Evolutionary conservation across 2,329 filamentous ascomycete genomes (phyloP).

Genomic region (Fusarium virguliforme): DNA sequence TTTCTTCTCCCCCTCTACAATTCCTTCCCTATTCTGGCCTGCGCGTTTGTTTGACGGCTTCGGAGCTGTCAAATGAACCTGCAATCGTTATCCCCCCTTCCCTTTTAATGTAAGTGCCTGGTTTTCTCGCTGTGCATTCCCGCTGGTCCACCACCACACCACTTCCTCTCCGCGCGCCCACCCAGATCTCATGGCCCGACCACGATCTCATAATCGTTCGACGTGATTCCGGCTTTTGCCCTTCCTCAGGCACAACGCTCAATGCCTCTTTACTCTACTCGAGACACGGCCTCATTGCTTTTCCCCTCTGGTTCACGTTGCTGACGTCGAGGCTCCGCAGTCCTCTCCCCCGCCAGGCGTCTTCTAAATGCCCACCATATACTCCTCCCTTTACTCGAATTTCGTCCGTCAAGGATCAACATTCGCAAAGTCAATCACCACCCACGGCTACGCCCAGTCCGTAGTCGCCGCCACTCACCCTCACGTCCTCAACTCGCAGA

Average conservation of each 20-base stretch:
- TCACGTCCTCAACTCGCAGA: conserved; percentile 82
- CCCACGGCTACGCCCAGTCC: conserved; percentile 97
- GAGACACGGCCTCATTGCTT: conserved; percentile 21
- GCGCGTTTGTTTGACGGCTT: conserved; percentile 95
- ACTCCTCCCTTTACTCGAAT: conserved; percentile 79
- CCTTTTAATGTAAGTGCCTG: conserved; percentile 73
- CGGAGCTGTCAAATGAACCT: conserved; percentile 98
- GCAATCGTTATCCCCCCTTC: conserved; percentile 76
- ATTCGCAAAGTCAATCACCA: conserved; percentile 90
- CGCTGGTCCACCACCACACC: conserved; percentile 47
- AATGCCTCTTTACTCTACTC: conserved; percentile 19
- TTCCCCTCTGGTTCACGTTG: conserved; percentile 26
- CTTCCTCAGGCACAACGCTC: conserved; percentile 44
- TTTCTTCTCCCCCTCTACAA: conserved; percentile 41
- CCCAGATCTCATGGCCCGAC: conserved; percentile 50
- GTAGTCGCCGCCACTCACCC: conserved; percentile 94
- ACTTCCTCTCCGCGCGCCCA: conserved; percentile 39
- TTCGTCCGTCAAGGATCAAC: conserved; percentile 96
- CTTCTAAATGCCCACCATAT: conserved; percentile 91
- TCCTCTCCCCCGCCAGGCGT: conserved; percentile 73
- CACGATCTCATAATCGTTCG: conserved; percentile 51
- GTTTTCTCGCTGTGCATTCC: conserved; percentile 18
- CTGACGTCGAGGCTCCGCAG: conserved; percentile 56
- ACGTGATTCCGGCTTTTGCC: conserved; percentile 39
- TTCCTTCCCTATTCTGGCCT: conserved; percentile 54